These are phyloP conservation scores for Telopea speciosissima DNA, from an alignment of 177 flowering plant species.

Conservation along the genomic window DNA sequence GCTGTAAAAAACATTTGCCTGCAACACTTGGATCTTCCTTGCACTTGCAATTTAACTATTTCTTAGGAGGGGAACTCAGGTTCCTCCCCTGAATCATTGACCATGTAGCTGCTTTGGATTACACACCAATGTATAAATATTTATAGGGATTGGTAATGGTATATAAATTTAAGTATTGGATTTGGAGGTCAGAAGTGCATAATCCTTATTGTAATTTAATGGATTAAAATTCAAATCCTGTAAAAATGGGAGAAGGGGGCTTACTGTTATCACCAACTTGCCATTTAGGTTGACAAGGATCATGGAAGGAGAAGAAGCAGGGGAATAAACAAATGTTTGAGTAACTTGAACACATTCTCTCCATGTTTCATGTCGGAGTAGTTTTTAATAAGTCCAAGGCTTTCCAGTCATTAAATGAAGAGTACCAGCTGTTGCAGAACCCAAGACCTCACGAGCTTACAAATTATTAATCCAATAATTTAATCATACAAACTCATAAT, in stretches of 20 bases:
- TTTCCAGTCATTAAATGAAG: constrained; percentile 29
- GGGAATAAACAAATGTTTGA: constrained; percentile 2
- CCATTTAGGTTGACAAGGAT: constrained; percentile 10
- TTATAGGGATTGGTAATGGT: neutral
- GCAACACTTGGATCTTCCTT: constrained; percentile 26
- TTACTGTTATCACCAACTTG: too few species aligned
- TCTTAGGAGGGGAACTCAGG: neutral
- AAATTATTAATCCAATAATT: constrained; percentile 14
- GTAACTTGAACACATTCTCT: constrained; percentile 42
- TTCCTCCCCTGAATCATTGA: neutral
- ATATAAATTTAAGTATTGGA: too few species aligned
- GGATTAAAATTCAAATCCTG: too few species aligned
- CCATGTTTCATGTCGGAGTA: constrained; percentile 54
- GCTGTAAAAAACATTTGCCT: neutral
- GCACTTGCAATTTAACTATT: constrained; percentile 36
- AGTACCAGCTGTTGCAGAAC: constrained; percentile 43
- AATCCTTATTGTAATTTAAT: too few species aligned
- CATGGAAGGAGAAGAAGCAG: constrained; percentile 14
- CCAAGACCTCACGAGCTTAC: constrained; percentile 49
- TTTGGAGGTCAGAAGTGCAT: too few species aligned
- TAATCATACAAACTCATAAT: neutral
- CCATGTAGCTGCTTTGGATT: neutral
- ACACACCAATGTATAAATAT: neutral
- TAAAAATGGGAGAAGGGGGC: too few species aligned
- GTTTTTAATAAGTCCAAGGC: constrained; percentile 41